phyloP scores from a whole-genome alignment of 1,284 basidiomycete species.

The Rhizoctonia solani region DNA sequence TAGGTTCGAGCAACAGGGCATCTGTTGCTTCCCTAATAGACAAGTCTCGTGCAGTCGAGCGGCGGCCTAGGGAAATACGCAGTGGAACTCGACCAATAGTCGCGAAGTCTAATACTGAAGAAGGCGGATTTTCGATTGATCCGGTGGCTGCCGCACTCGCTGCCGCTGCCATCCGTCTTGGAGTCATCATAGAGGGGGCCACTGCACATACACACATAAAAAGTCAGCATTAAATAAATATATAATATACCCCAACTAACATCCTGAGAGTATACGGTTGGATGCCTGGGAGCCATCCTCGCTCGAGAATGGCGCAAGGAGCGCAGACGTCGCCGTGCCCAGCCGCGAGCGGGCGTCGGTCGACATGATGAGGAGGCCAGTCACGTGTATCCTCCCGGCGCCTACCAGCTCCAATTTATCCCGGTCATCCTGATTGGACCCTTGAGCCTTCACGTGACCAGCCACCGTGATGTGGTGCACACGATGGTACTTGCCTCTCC shows the following conservation, averaged over 20 bases:
- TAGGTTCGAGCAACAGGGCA: conserved; percentile 68
- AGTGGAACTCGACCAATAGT: conserved; percentile 72
- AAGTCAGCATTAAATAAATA: neutral
- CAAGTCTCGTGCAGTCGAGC: conserved; percentile 79
- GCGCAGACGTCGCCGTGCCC: conserved; percentile 20
- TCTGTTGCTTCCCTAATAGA: conserved; percentile 83
- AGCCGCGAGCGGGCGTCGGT: conserved; percentile 31
- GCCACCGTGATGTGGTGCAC: conserved; percentile 35
- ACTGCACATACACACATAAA: conserved; percentile 62
- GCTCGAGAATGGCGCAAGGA: conserved; percentile 10
- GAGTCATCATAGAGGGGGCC: conserved; percentile 88
- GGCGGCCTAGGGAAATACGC: conserved; percentile 64
- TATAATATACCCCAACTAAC: neutral
- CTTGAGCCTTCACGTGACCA: neutral
- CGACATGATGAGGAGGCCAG: conserved; percentile 12
- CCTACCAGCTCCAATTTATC: neutral
- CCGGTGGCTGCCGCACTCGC: conserved; percentile 62
- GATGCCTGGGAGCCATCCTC: conserved; percentile 21
- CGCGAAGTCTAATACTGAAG: conserved; percentile 64
- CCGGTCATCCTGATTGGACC: too few relatives aligned
- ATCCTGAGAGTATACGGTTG: conserved; percentile 5
- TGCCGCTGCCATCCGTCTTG: conserved; percentile 71
- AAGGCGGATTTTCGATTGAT: conserved; percentile 42
- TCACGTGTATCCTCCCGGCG: conserved; percentile 3
- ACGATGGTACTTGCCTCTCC: conserved; percentile 65